A percentile compares a stretch with the other conserved stretches of the same genome.
Evolutionary conservation across 306 rosid genomes (phyloP).

Genomic region (Notholithocarpus densiflorus): DNA sequence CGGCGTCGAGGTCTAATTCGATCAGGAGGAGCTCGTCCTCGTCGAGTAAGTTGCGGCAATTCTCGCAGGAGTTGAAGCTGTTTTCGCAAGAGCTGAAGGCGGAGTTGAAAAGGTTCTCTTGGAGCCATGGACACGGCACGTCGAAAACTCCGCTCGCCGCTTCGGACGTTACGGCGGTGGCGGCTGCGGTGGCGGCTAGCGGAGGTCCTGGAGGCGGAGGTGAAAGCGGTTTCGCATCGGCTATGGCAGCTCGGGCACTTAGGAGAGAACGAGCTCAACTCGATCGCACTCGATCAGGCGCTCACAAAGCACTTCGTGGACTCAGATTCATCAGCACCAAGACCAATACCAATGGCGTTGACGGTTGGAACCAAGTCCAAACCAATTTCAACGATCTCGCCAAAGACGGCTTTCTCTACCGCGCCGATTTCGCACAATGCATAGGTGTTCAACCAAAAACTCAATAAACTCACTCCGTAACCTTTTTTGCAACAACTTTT

Average conservation of each 20-base stretch:
- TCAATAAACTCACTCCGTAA: neutral
- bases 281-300: slow-evolving; percentile 87
- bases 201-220: too few relatives aligned
- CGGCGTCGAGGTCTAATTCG: slow-evolving; percentile 54
- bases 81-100: slow-evolving; percentile 85
- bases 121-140: slow-evolving; percentile 65
- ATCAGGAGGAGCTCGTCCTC: slow-evolving; percentile 68
- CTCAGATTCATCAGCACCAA: slow-evolving; percentile 72
- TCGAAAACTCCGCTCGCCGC: slow-evolving; percentile 47
- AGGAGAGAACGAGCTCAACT: slow-evolving; percentile 90
- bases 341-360: slow-evolving; percentile 55
- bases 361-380: slow-evolving; percentile 82
- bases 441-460: slow-evolving; percentile 48
- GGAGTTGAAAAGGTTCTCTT: slow-evolving; percentile 72
- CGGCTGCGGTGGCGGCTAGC: too few relatives aligned
- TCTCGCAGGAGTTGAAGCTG: slow-evolving; percentile 86
- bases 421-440: slow-evolving; percentile 91
- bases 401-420: slow-evolving; percentile 73
- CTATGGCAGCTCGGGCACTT: slow-evolving; percentile 74
- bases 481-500: neutral
- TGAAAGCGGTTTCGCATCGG: slow-evolving; percentile 54
- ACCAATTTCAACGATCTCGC: slow-evolving; percentile 56
- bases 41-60: slow-evolving; percentile 63
- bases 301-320: slow-evolving; percentile 86
- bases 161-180: slow-evolving; percentile 5